Evolutionary conservation across 257 asterid genomes (phyloP), one percentile per base, ranked within the genome.

Genomic region (Solanum arcanum): DNA sequence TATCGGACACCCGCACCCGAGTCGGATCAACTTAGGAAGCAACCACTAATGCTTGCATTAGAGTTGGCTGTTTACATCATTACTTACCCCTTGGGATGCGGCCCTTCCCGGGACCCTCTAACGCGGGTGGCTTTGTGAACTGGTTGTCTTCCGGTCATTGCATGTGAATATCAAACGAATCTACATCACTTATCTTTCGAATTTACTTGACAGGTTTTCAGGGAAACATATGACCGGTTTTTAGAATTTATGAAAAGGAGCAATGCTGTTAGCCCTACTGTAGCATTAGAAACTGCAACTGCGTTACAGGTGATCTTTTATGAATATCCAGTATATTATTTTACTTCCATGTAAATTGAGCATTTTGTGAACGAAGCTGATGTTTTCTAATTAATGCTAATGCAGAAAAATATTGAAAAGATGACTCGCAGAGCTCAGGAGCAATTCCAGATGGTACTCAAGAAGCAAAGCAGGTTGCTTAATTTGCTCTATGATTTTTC

Each of bases 361-460:
- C 37, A 76, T 88, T 82, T 91, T 87, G 23, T 88, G 83, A 82
- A 73, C 87, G 73, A 88, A 87, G 91, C 91, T 92, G 89, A 94
- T 86, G 87, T 60, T 89, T 86, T 86, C 52, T 78, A 68, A 86
- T 83, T 81, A 66, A 88, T 76, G 46, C 88, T 85, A 64, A 87
- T 81, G 88, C 99, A 97, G 99, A 93, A 96, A 87, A 97, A 94
- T 90, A 91, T 97, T 91, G 99, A 94, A 91, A 94, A 92, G 90
- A 98, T 97, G 90, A 97, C 99, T 82, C 95, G 98, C 86, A 94
- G 93, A 93, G 99, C 99, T 82, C 99, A 97, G 90, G 99, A 97
- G 92, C 99, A 97, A 90, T 92, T 97, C 90, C 99, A 97, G 88
- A 95, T 96, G 98, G 99, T 94, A 73, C 90, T 97, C 68, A 97